phyloP scores from a whole-genome alignment of 805 yeast species.

The Cyberlindnera nakhonratchasimensis region DNA sequence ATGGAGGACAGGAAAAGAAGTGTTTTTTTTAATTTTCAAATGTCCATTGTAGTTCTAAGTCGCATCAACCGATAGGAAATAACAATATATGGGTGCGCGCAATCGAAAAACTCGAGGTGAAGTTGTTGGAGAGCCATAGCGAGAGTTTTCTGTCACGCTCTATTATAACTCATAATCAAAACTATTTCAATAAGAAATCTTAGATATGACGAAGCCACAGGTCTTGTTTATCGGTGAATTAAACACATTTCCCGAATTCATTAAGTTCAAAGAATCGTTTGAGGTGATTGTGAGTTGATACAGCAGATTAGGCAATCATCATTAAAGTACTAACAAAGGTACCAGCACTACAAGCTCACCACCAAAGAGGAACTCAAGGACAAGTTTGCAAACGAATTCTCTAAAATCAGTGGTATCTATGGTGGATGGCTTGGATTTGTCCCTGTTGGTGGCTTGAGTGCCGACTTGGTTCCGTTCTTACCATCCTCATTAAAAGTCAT shows the following conservation, averaged over 20 bases:
- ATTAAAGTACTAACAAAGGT: conserved; percentile 5
- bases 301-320: background rate
- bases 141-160: no score
- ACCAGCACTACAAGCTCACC: conserved; percentile 32
- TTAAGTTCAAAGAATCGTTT: conserved; percentile 34
- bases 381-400: conserved; percentile 35
- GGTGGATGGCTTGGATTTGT: conserved; percentile 58
- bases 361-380: conserved; percentile 37
- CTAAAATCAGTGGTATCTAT: conserved; percentile 48
- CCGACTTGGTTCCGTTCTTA: conserved; percentile 40
- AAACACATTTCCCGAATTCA: conserved; percentile 36
- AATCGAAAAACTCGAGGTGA: no score
- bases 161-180: no score
- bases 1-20: no score
- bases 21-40: no score
- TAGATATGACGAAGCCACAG: conserved; percentile 13
- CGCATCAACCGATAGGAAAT: no score
- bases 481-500: conserved; percentile 46
- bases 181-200: no score
- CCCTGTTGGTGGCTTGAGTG: conserved; percentile 47
- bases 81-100: no score
- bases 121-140: no score
- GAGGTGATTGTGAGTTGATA: conserved; percentile 31
- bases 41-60: no score
- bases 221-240: conserved; percentile 44